A percentile compares a stretch with the other conserved stretches of the same genome.
phyloP scores from a whole-genome alignment of 2,329 filamentous ascomycete species.

The Scytalidium sp. region DNA sequence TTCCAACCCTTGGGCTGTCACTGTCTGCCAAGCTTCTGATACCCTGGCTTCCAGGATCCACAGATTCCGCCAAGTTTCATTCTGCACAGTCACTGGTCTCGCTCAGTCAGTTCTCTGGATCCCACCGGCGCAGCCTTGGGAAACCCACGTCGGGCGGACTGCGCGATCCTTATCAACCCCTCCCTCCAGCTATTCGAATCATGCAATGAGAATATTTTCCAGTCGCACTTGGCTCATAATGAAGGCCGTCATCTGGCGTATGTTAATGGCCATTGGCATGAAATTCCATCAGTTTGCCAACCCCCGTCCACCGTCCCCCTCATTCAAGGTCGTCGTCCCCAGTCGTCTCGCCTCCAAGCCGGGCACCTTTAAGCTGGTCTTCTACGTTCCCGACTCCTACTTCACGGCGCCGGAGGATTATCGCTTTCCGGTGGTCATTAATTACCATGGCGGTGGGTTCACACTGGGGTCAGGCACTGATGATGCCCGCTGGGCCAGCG shows the following conservation, averaged over 20 bases:
- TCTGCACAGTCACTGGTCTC: too few relatives aligned
- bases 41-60: too few relatives aligned
- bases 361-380: conserved; percentile 35
- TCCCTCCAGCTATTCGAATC: neutral
- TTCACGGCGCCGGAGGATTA: conserved; percentile 20
- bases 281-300: conserved; percentile 28
- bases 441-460: conserved; percentile 68
- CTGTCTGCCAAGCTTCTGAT: too few relatives aligned
- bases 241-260: conserved; percentile 29
- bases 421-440: conserved; percentile 53
- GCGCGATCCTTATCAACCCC: too few relatives aligned
- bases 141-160: too few relatives aligned
- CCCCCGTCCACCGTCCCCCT: conserved; percentile 24
- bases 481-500: conserved; percentile 58
- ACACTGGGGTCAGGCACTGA: conserved; percentile 60
- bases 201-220: conserved; percentile 16
- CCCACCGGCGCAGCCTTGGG: too few relatives aligned
- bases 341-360: conserved; percentile 22
- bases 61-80: too few relatives aligned
- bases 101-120: too few relatives aligned
- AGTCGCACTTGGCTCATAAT: conserved; percentile 19
- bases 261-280: conserved; percentile 31
- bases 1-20: too few relatives aligned
- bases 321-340: conserved; percentile 29
- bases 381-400: conserved; percentile 40